Base-by-base conservation (phyloP, 1,284 basidiomycete species). In the Tilletia walkeri region DNA sequence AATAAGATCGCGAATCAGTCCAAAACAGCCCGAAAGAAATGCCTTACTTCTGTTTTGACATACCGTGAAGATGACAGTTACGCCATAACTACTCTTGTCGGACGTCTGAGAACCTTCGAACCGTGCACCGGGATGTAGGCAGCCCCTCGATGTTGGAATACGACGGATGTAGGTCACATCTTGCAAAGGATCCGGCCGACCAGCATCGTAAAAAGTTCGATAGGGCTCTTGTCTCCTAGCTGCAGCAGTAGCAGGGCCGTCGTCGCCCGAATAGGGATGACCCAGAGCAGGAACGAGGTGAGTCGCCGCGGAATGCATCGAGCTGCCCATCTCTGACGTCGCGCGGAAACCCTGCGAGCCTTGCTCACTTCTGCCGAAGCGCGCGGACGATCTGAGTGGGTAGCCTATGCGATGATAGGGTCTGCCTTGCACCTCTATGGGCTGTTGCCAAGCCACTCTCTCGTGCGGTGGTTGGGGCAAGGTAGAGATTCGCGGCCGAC, bases 81-180 rank as follows among this genome's bases (percentile, higher is more conserved):
- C 82, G 34, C 80, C 76, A 69, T 83, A 82, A 66, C 73, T 78
- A 54, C 76, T 79, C n/a, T 74, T 69, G 4, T 78, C 80, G 10
- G 76, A 78, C 47, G 74, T 78, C 61, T 83, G 80, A 41, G 78
- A 78, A 36, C 81, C 82, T 30, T 76, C 69, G 69, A 81, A 83
- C 2, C 72, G 70, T 0, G 82, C 78, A 6, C 81, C 82, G 3
- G 82, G 77, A 48, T 77, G 77, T 12, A 83, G 72, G 49, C 78
- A 83, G 16, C 80, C 80, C 14, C 76, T 56, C 24, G 72, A 70
- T 41, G 69, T 72, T 3, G 75, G 75, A 0, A 69, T 71, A 9
- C 61, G 63, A 20, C 77, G 75, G 24, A 76, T 38, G 7, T 69
- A 69, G 4, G 76, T 73, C 4, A 79, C 54, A 14, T 79, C 77